A percentile compares a stretch with the other conserved stretches of the same genome.
These are phyloP conservation scores for Favolaschia claudopus DNA, from an alignment of 768 basidiomycete species.

Conservation along the genomic window DNA sequence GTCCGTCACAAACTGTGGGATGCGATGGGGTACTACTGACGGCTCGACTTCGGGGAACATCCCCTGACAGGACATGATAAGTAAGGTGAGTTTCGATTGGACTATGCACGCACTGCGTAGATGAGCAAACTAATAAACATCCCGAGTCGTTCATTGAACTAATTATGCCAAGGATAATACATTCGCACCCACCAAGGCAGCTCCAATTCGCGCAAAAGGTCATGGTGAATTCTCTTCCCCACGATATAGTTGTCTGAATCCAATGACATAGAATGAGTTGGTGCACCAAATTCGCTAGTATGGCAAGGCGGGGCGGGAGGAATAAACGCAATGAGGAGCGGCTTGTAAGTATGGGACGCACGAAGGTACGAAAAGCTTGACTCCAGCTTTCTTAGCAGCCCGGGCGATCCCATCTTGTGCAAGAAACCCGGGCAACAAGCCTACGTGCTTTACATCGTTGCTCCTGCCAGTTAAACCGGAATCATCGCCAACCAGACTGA, in stretches of 20 bases:
- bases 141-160: not conserved
- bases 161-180: not conserved
- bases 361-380: conserved; percentile 12
- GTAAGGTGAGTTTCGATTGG: not conserved
- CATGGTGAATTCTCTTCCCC: conserved; percentile 5
- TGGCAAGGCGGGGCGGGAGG: too few relatives aligned
- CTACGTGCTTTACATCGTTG: not conserved
- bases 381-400: conserved; percentile 6
- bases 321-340: too few relatives aligned
- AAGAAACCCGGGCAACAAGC: conserved; percentile 3
- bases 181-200: not conserved
- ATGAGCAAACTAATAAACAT: not conserved
- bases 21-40: not conserved
- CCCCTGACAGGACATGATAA: not conserved
- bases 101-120: not conserved
- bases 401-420: conserved; percentile 9
- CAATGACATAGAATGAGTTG: not conserved
- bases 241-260: not conserved
- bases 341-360: too few relatives aligned
- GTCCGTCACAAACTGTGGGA: too few relatives aligned
- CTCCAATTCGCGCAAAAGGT: not conserved
- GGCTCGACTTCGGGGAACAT: conserved; percentile 5
- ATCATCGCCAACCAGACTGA: conserved; percentile 6
- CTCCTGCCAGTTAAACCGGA: not conserved
- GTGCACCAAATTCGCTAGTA: conserved; percentile 2